phyloP scores from a whole-genome alignment of 2,329 filamentous ascomycete genomes.

The Knufia fluminis region DNA sequence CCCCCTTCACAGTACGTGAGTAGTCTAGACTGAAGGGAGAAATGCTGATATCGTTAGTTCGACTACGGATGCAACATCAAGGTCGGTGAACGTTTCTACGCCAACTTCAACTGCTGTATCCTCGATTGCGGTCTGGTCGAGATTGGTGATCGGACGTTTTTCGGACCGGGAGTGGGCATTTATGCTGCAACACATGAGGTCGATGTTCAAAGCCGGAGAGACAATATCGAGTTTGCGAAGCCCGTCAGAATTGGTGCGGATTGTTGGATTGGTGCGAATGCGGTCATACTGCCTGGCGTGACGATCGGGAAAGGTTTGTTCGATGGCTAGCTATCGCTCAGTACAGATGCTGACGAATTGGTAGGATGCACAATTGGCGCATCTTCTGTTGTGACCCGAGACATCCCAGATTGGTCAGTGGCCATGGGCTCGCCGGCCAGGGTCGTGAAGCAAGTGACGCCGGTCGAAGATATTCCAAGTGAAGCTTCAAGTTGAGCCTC shows the following conservation, averaged over 20 bases:
- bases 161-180: conserved; percentile 45
- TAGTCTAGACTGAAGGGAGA: too few relatives aligned
- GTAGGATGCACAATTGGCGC: conserved; percentile 34
- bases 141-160: conserved; percentile 44
- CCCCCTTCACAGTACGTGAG: conserved; percentile 41
- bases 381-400: conserved; percentile 33
- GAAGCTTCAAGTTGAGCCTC: neutral
- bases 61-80: conserved; percentile 60
- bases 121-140: conserved; percentile 45
- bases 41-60: conserved; percentile 23
- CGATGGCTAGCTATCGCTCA: too few relatives aligned
- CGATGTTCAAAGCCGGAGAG: conserved; percentile 39
- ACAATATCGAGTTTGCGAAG: conserved; percentile 42
- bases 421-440: conserved; percentile 32
- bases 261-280: conserved; percentile 42
- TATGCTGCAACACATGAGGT: conserved; percentile 46
- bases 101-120: conserved; percentile 30
- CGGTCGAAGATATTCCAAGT: neutral
- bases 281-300: conserved; percentile 35
- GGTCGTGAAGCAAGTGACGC: conserved; percentile 24
- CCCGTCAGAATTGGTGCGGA: conserved; percentile 42
- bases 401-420: conserved; percentile 30
- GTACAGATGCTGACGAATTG: neutral
- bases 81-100: conserved; percentile 55
- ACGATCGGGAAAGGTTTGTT: conserved; percentile 27